Conservation (phyloP, 306 rosid genomes). For the Trifolium fragiferum region DNA sequence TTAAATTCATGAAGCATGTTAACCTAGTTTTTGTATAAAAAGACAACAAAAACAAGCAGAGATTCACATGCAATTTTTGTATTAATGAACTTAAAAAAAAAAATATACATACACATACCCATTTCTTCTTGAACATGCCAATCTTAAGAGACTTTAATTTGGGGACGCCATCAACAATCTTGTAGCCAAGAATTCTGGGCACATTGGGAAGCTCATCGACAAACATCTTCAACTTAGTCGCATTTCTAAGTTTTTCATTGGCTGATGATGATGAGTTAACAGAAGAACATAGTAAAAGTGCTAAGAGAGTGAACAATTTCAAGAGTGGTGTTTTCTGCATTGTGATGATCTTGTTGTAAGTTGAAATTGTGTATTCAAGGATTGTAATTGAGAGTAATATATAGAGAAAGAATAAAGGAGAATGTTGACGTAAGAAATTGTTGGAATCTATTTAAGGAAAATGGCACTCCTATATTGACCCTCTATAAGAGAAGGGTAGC, state of each 20-base stretch:
- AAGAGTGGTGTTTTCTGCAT: constrained; percentile 40
- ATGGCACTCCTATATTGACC: too few relatives aligned
- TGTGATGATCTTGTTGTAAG: background rate
- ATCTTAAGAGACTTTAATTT: constrained; percentile 59
- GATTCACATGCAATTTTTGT: background rate
- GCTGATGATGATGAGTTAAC: constrained; percentile 32
- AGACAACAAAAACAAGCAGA: background rate
- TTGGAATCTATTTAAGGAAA: too few relatives aligned
- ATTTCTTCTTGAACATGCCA: constrained; percentile 79
- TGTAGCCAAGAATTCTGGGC: constrained; percentile 59
- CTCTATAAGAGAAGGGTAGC: too few relatives aligned
- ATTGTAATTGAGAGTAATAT: background rate
- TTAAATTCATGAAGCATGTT: background rate
- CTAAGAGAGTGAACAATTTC: constrained; percentile 31
- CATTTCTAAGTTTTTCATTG: constrained; percentile 44
- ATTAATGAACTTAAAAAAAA: background rate
- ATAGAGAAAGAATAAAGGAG: background rate
- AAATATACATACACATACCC: constrained; percentile 51
- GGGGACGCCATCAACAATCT: constrained; percentile 50
- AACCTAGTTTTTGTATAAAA: background rate
- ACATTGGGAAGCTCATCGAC: constrained; percentile 73
- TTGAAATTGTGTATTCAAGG: background rate
- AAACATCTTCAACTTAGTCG: constrained; percentile 58
- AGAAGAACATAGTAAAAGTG: background rate
- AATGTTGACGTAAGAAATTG: background rate